These are phyloP conservation scores for Didymella keratinophila DNA, from an alignment of 2,329 filamentous ascomycete genomes.

Conservation along the genomic window DNA sequence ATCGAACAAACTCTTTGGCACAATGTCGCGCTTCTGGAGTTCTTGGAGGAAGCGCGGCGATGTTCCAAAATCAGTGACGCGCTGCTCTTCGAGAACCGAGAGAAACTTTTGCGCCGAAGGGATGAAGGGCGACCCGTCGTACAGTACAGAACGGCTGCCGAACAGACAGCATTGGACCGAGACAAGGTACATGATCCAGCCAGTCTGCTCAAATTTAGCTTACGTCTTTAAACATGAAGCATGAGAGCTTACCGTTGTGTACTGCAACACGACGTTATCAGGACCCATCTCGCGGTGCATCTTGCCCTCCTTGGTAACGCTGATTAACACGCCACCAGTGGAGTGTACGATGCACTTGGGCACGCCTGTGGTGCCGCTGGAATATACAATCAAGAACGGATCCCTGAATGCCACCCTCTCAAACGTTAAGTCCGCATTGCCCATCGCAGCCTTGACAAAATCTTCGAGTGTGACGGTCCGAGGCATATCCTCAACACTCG, in stretches of 20 bases:
- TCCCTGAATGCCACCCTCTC: slow-evolving; percentile 73
- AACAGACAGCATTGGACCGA: slow-evolving; percentile 66
- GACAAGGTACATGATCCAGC: slow-evolving; percentile 86
- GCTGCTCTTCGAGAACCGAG: slow-evolving; percentile 67
- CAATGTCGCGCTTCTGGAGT: slow-evolving; percentile 69
- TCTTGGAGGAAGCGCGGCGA: slow-evolving; percentile 81
- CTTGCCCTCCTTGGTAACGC: slow-evolving; percentile 65
- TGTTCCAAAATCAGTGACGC: slow-evolving; percentile 76
- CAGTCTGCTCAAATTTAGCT: slow-evolving; percentile 33
- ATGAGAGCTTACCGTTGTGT: slow-evolving; percentile 57
- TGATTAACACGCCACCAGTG: slow-evolving; percentile 70
- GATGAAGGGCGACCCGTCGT: slow-evolving; percentile 82
- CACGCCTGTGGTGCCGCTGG: slow-evolving; percentile 80
- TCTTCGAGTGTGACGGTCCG: slow-evolving; percentile 53
- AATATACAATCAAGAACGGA: slow-evolving; percentile 79
- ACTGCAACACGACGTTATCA: slow-evolving; percentile 61
- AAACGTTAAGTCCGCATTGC: slow-evolving; percentile 59
- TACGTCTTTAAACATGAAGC: not conserved
- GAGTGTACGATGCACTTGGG: slow-evolving; percentile 89
- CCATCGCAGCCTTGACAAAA: slow-evolving; percentile 53
- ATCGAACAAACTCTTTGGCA: slow-evolving; percentile 69
- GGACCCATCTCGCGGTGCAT: slow-evolving; percentile 60
- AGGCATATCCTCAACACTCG: slow-evolving; percentile 65
- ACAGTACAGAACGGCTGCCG: slow-evolving; percentile 72
- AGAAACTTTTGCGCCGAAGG: slow-evolving; percentile 72